phyloP scores from a whole-genome alignment of 257 asterid species.

The Solanum etuberosum region DNA sequence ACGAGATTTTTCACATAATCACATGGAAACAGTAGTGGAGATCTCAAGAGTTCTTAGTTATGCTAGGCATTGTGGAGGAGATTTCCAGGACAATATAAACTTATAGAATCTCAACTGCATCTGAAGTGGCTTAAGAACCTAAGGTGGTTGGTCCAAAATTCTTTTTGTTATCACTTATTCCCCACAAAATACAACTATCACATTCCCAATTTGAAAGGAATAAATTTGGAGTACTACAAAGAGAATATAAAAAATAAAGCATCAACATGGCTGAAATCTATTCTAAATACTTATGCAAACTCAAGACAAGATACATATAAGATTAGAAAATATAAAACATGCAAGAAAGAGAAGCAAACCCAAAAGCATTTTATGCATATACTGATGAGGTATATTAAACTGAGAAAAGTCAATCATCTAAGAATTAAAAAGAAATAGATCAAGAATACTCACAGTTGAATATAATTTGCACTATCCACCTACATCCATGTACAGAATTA shows the following conservation, averaged over 20 bases:
- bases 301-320: not conserved
- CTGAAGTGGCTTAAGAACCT: not conserved
- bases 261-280: not conserved
- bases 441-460: not conserved
- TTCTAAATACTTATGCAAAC: not conserved
- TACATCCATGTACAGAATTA: not conserved
- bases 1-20: not conserved
- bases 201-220: not conserved
- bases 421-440: not conserved
- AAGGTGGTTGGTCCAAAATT: not conserved
- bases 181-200: not conserved
- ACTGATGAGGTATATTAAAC: not conserved
- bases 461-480: not conserved
- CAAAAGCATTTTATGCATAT: not conserved
- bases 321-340: not conserved
- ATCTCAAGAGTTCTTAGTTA: not conserved
- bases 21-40: not conserved
- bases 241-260: not conserved
- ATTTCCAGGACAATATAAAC: not conserved
- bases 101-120: not conserved
- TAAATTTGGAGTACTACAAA: not conserved
- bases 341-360: not conserved
- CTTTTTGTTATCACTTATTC: not conserved
- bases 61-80: not conserved
- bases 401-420: not conserved